Conservation (phyloP, 1,139 yeast genomes). For the Entelexis sorbosivorans region DNA sequence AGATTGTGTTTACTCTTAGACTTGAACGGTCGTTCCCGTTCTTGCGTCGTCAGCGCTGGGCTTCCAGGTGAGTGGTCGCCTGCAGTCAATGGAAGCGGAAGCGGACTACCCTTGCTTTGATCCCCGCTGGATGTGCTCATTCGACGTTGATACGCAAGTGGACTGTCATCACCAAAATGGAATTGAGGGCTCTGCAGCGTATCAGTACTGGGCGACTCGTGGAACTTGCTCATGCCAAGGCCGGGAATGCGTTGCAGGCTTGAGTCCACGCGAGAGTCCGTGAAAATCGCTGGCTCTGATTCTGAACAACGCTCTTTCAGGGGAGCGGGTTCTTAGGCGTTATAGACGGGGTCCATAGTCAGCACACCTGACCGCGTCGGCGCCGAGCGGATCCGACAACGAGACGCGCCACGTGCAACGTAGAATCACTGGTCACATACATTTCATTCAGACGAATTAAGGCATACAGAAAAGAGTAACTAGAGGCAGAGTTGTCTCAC, state of each 20-base stretch:
- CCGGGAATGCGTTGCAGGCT: background rate
- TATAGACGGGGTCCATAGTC: background rate
- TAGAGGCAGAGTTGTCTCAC: no score
- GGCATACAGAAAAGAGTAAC: no score
- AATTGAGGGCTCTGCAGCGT: background rate
- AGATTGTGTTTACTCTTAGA: constrained; percentile 29
- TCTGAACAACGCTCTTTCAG: background rate
- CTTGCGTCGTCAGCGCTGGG: background rate
- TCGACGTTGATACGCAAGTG: background rate
- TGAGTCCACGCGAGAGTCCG: background rate
- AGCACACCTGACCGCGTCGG: background rate
- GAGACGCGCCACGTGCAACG: no score
- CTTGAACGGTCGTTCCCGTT: constrained; percentile 38
- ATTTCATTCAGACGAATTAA: no score
- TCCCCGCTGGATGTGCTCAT: constrained; percentile 1
- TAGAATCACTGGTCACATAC: no score
- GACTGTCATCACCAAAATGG: constrained; percentile 1
- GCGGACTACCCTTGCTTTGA: background rate
- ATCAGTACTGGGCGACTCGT: constrained; percentile 9
- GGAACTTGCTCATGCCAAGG: constrained; percentile 7
- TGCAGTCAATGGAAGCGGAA: background rate
- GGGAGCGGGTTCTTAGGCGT: background rate
- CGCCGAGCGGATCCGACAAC: no score
- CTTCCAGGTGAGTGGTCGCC: constrained; percentile 11
- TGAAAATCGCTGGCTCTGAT: background rate